A percentile compares a stretch with the other conserved stretches of the same genome.
These are phyloP conservation scores for Pythium coloratum DNA, from an alignment of 352 stramenopile species.

Conservation along the genomic window DNA sequence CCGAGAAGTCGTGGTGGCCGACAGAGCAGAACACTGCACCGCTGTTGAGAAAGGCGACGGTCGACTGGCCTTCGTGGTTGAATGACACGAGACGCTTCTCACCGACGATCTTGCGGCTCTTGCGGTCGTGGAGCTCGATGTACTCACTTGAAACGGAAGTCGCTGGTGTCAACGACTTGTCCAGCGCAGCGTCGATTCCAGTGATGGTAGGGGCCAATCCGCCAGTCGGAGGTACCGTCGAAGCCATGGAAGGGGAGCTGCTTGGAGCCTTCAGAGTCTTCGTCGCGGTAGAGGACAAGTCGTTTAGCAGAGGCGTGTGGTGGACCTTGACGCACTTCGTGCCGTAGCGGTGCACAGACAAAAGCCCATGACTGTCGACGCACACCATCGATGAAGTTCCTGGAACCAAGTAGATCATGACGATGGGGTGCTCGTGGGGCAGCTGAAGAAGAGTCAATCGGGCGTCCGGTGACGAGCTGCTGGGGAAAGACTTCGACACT, in stretches of 20 bases:
- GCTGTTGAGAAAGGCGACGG: constrained; percentile 52
- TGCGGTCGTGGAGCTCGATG: constrained; percentile 48
- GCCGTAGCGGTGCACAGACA: constrained; percentile 72
- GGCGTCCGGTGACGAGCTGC: constrained; percentile 2
- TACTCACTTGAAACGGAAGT: constrained; percentile 17
- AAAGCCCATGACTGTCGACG: constrained; percentile 62
- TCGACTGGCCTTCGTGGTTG: constrained; percentile 10
- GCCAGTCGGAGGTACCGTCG: constrained; percentile 1
- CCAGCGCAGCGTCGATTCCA: background rate
- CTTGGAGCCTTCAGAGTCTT: constrained; percentile 41
- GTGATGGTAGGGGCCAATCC: constrained; percentile 12
- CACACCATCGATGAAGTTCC: constrained; percentile 59
- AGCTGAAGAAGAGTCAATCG: constrained; percentile 34
- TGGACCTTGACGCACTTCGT: constrained; percentile 53
- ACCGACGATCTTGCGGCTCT: constrained; percentile 53
- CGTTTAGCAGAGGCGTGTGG: constrained; percentile 47
- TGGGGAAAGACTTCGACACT: background rate
- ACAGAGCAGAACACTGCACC: constrained; percentile 64
- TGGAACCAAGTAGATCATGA: constrained; percentile 47
- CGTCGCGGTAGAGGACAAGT: constrained; percentile 41
- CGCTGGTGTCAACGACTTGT: constrained; percentile 12
- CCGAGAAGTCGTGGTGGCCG: constrained; percentile 75
- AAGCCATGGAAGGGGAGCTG: background rate
- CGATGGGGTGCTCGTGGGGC: constrained; percentile 64
- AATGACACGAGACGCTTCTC: constrained; percentile 42